A percentile compares a stretch with the other conserved stretches of the same genome.
These are phyloP conservation scores for Trichoderma lentiforme DNA, from an alignment of 2,329 filamentous ascomycete genomes.

Conservation along the genomic window DNA sequence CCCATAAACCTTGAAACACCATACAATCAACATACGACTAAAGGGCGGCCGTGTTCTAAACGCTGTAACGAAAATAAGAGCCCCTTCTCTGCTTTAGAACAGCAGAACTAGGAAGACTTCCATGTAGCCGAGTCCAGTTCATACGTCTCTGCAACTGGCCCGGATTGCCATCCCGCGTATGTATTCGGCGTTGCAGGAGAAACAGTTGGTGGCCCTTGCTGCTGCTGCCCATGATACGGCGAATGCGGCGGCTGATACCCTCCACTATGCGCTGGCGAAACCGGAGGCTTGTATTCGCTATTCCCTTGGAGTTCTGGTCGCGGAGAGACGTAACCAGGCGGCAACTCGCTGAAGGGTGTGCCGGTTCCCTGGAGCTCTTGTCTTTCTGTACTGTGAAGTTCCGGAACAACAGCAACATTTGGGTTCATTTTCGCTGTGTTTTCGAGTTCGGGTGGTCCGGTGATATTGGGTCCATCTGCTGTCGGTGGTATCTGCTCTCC, in stretches of 20 bases:
- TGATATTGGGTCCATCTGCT: conserved; percentile 11
- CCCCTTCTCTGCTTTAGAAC: background rate
- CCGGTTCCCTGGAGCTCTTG: conserved; percentile 25
- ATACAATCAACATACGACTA: background rate
- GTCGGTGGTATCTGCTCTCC: conserved; percentile 25
- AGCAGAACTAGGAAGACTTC: background rate
- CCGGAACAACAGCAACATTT: conserved; percentile 20
- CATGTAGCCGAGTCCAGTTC: conserved; percentile 28
- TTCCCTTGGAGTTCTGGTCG: conserved; percentile 30
- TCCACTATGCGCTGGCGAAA: conserved; percentile 20
- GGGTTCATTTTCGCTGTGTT: conserved; percentile 24
- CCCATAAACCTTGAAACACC: background rate
- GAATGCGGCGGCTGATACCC: conserved; percentile 20
- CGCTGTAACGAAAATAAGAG: background rate
- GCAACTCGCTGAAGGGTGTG: conserved; percentile 24
- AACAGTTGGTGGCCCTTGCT: conserved; percentile 4
- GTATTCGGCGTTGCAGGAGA: conserved; percentile 15
- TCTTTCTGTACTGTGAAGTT: conserved; percentile 25
- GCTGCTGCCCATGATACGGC: conserved; percentile 15
- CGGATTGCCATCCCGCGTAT: conserved; percentile 33
- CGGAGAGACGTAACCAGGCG: conserved; percentile 24
- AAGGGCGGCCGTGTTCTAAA: background rate
- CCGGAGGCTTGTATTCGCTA: conserved; percentile 21
- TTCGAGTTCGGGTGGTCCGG: conserved; percentile 23
- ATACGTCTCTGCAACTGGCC: conserved; percentile 33